Conservation (phyloP, 169 alveolate genomes). For the Blepharisma undulans region DNA sequence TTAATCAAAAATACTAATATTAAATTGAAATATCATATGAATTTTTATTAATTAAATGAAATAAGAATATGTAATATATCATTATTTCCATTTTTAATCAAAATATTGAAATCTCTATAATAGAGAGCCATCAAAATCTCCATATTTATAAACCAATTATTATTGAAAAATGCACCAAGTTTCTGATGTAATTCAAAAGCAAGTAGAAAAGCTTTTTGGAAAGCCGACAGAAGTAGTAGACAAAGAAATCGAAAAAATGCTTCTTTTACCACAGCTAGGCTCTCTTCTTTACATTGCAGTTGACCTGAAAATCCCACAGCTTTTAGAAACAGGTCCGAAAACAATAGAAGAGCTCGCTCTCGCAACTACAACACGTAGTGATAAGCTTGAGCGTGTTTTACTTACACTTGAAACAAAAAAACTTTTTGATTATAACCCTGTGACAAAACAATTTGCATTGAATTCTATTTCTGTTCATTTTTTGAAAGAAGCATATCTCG, state of each 20-base stretch:
- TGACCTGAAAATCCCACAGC: not conserved
- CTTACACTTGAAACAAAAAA: not conserved
- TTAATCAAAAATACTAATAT: too few relatives aligned
- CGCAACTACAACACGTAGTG: not conserved
- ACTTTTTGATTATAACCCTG: not conserved
- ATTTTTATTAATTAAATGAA: too few relatives aligned
- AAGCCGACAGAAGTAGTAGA: not conserved
- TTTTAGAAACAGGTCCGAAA: not conserved
- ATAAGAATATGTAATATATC: too few relatives aligned
- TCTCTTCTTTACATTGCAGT: not conserved
- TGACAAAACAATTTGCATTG: not conserved
- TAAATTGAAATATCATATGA: too few relatives aligned
- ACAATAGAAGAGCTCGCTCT: not conserved
- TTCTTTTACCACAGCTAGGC: not conserved
- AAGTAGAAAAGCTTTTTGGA: not conserved
- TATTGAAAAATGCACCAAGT: not conserved
- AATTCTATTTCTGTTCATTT: not conserved
- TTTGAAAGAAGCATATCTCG: not conserved
- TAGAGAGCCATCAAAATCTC: not conserved
- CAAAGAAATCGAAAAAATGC: not conserved
- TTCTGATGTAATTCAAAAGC: not conserved
- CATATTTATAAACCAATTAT: not conserved
- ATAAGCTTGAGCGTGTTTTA: slow-evolving; percentile 1
- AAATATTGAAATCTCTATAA: not conserved
- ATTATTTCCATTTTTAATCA: not conserved